A percentile compares a stretch with the other conserved stretches of the same genome.
Conservation (phyloP, 441 rosid species). For the Hura crepitans region DNA sequence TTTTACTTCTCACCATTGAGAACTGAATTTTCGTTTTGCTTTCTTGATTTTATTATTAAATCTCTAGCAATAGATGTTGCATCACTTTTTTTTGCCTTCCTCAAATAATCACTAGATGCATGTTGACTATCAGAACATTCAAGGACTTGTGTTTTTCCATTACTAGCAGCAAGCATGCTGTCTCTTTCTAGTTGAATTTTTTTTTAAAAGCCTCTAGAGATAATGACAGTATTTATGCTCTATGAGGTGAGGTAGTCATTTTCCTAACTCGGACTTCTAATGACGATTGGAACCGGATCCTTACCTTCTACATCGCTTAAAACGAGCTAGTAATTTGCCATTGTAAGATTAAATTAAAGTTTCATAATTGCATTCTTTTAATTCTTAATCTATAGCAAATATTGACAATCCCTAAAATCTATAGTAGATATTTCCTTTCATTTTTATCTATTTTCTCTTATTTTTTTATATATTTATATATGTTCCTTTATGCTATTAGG, state of each 20-base stretch:
- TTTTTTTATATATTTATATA: no score
- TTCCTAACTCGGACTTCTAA: slow-evolving; percentile 75
- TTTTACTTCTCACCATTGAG: slow-evolving; percentile 29
- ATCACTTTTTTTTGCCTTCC: slow-evolving; percentile 31
- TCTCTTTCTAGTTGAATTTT: slow-evolving; percentile 73
- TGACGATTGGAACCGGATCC: no score
- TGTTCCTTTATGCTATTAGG: no score
- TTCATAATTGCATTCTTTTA: no score
- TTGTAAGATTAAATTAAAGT: no score
- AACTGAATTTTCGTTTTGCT: slow-evolving; percentile 33
- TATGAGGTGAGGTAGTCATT: slow-evolving; percentile 75
- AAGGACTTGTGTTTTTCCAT: slow-evolving; percentile 28
- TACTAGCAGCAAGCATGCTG: slow-evolving; percentile 28
- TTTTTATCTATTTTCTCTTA: no score
- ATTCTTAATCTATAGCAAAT: no score
- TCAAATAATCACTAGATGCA: slow-evolving; percentile 27
- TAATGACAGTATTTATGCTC: slow-evolving; percentile 72
- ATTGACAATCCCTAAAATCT: no score
- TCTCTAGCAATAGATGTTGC: slow-evolving; percentile 26
- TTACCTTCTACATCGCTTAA: no score
- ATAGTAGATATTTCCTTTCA: no score
- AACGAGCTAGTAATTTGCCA: no score
- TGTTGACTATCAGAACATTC: slow-evolving; percentile 31
- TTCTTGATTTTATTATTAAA: slow-evolving; percentile 30
- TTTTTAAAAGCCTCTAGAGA: slow-evolving; percentile 72